Evolutionary conservation across 495 filamentous ascomycete species (phyloP).

Genomic region (Amorphotheca resinae): DNA sequence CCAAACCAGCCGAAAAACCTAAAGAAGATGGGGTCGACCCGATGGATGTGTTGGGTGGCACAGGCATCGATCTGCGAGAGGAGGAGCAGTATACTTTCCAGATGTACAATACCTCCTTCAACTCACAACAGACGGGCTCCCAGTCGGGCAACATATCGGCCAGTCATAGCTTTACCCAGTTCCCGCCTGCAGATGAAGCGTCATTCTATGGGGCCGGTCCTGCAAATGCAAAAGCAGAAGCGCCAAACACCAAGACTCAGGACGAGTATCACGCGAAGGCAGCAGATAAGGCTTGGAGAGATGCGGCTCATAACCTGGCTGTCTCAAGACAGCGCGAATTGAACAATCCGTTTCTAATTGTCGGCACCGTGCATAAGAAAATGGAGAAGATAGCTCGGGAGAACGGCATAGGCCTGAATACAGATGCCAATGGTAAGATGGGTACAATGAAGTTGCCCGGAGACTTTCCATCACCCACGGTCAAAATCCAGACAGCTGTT

Average conservation of each 20-base stretch:
- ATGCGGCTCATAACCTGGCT: slow-evolving; percentile 30
- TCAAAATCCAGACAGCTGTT: slow-evolving; percentile 23
- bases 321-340: slow-evolving; percentile 27
- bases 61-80: slow-evolving; percentile 71
- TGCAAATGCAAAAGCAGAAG: slow-evolving; percentile 38
- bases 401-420: slow-evolving; percentile 41
- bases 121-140: slow-evolving; percentile 33
- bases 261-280: slow-evolving; percentile 37
- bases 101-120: slow-evolving; percentile 24
- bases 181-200: slow-evolving; percentile 31
- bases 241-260: slow-evolving; percentile 34
- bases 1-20: slow-evolving; percentile 52
- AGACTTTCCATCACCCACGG: slow-evolving; percentile 30
- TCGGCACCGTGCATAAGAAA: slow-evolving; percentile 30
- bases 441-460: slow-evolving; percentile 32
- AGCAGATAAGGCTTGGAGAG: slow-evolving; percentile 34
- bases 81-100: slow-evolving; percentile 50
- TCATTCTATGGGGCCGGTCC: slow-evolving; percentile 48
- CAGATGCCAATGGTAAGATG: slow-evolving; percentile 31
- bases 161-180: slow-evolving; percentile 35
- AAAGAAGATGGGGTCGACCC: slow-evolving; percentile 57
- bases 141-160: slow-evolving; percentile 31
- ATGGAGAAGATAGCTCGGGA: slow-evolving; percentile 51
- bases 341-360: slow-evolving; percentile 24
- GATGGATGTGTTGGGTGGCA: slow-evolving; percentile 63